phyloP scores from a whole-genome alignment of 805 yeast genomes.

The Candida sakaeoensis region DNA sequence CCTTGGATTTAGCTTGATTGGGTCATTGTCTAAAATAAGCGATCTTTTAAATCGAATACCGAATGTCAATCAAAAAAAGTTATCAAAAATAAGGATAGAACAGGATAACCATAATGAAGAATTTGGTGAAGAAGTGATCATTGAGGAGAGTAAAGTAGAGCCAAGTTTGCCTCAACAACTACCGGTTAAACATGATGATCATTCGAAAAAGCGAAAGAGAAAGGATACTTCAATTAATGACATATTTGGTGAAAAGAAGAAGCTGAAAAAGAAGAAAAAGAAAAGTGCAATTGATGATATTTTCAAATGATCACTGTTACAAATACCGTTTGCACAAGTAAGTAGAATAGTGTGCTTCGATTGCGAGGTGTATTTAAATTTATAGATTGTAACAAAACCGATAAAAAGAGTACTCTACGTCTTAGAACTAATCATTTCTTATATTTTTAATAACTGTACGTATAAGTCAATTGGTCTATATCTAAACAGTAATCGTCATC shows the following conservation, averaged over 20 bases:
- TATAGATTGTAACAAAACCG: too few relatives aligned
- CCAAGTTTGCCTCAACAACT: neutral
- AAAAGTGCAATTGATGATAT: slow-evolving; percentile 70
- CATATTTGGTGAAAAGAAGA: slow-evolving; percentile 7
- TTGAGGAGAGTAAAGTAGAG: neutral
- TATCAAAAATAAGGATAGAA: neutral
- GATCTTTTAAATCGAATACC: slow-evolving; percentile 14
- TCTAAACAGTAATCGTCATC: slow-evolving; percentile 44
- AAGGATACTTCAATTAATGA: slow-evolving; percentile 9
- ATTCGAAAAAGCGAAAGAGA: slow-evolving; percentile 7
- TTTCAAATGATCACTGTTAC: slow-evolving; percentile 2
- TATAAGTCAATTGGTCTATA: slow-evolving; percentile 34
- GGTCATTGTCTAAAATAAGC: slow-evolving; percentile 46
- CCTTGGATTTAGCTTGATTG: slow-evolving; percentile 68
- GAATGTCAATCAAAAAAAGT: slow-evolving; percentile 1
- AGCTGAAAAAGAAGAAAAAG: slow-evolving; percentile 41
- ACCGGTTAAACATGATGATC: neutral
- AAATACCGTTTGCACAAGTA: too few relatives aligned
- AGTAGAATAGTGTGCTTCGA: too few relatives aligned
- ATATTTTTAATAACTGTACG: neutral
- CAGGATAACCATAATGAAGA: slow-evolving; percentile 4
- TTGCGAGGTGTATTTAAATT: too few relatives aligned
- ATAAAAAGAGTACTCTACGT: too few relatives aligned
- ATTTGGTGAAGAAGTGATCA: slow-evolving; percentile 6
- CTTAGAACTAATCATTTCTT: too few relatives aligned